Evolutionary conservation across 345 rosid species (phyloP).

Genomic region (Citrus cavaleriei): DNA sequence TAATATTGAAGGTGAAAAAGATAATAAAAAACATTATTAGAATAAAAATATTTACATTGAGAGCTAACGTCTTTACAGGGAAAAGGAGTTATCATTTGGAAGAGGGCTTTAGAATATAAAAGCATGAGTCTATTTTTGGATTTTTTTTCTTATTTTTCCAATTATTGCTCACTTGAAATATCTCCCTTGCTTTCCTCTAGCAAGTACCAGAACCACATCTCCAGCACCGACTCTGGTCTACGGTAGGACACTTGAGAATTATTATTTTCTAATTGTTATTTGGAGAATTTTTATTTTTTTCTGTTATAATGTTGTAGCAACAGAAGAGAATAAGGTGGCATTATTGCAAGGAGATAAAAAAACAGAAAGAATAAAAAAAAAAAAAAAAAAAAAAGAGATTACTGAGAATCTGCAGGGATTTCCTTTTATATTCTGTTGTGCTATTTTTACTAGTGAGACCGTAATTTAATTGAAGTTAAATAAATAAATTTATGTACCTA

Average conservation of each 20-base stretch:
- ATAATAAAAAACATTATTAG: background rate
- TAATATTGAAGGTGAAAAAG: background rate
- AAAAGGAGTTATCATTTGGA: slow-evolving; percentile 29
- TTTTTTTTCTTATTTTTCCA: background rate
- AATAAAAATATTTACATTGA: background rate
- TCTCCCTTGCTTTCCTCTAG: background rate
- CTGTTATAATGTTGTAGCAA: slow-evolving; percentile 13
- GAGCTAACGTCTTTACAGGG: slow-evolving; percentile 21
- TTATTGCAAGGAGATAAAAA: slow-evolving; percentile 25
- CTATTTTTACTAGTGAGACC: background rate
- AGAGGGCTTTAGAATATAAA: slow-evolving; percentile 6
- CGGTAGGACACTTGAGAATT: slow-evolving; percentile 10
- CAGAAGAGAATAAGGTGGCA: slow-evolving; percentile 39
- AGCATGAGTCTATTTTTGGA: slow-evolving; percentile 17
- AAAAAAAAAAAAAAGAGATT: no score
- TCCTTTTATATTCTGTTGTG: slow-evolving; percentile 13
- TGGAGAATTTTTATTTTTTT: background rate
- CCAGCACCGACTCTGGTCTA: slow-evolving; percentile 45
- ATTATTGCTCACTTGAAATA: background rate
- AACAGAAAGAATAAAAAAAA: no score
- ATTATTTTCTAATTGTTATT: background rate
- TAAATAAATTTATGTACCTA: background rate
- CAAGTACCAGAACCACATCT: slow-evolving; percentile 39
- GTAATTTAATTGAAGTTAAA: background rate
- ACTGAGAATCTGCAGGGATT: slow-evolving; percentile 28